Evolutionary conservation across 768 basidiomycete species (phyloP).

Genomic region (Mycena epipterygia): DNA sequence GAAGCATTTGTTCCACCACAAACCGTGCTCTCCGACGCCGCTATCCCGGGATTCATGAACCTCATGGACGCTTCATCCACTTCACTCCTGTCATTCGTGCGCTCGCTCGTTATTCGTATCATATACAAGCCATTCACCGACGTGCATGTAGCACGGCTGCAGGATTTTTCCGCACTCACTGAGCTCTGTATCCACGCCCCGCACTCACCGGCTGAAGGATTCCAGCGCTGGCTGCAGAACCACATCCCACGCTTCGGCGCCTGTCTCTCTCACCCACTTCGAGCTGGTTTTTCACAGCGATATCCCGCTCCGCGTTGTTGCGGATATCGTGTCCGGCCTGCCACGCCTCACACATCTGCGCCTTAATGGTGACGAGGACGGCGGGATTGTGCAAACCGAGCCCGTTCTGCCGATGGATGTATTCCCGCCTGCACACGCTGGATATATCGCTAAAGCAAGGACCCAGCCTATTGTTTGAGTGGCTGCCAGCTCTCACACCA

Average conservation of each 20-base stretch:
- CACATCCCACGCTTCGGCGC: constrained; percentile 2
- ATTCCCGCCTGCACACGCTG: neutral
- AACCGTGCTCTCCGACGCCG: too few species aligned
- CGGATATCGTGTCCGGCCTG: neutral
- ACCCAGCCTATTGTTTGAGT: neutral
- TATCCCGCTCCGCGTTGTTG: neutral
- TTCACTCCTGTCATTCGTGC: neutral
- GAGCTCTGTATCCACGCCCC: neutral
- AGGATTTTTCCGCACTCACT: neutral
- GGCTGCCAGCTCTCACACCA: neutral
- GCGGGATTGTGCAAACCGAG: neutral
- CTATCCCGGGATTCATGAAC: too few species aligned
- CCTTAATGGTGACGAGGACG: neutral
- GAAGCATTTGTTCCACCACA: too few species aligned
- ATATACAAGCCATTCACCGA: neutral
- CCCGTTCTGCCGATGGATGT: neutral
- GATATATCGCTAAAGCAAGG: neutral
- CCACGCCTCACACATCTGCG: constrained; percentile 3
- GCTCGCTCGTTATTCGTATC: neutral
- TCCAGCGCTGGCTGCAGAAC: neutral
- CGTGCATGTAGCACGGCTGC: neutral
- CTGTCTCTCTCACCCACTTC: neutral
- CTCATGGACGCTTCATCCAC: too few species aligned
- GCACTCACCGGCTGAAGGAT: neutral
- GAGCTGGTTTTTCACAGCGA: neutral